These are phyloP conservation scores for Trichoderma sp. DNA, from an alignment of 2,329 filamentous ascomycete species.

Conservation along the genomic window DNA sequence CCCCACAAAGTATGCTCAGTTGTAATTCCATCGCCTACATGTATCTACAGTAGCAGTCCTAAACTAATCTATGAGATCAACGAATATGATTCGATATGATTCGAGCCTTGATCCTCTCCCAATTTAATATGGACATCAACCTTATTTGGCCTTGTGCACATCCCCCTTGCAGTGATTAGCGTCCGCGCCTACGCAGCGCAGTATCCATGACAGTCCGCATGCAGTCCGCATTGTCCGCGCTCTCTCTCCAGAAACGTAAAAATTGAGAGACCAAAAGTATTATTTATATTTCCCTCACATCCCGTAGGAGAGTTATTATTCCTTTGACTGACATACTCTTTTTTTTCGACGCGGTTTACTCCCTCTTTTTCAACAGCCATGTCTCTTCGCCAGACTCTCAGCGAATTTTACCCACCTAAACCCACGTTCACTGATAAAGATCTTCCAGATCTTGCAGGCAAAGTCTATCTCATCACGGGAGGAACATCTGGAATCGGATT, in stretches of 20 bases:
- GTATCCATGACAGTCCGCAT: background rate
- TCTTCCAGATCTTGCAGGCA: background rate
- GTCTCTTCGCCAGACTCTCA: background rate
- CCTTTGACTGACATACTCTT: background rate
- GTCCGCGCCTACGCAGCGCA: background rate
- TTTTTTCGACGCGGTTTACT: background rate
- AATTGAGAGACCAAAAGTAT: too few species aligned
- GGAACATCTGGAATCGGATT: background rate
- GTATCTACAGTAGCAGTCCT: too few species aligned
- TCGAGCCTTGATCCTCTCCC: too few species aligned
- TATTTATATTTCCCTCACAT: background rate
- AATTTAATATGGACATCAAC: too few species aligned
- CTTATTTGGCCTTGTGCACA: too few species aligned
- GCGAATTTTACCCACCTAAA: background rate
- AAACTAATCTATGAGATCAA: too few species aligned
- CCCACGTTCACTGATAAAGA: background rate
- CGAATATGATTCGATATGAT: too few species aligned
- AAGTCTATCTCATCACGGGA: background rate
- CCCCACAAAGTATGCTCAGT: too few species aligned
- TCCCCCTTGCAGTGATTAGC: background rate
- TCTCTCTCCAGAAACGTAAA: fast-evolving
- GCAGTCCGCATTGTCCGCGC: background rate
- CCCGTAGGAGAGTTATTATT: background rate
- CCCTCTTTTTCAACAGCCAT: background rate
- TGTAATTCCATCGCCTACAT: too few species aligned